Evolutionary conservation across 2,329 filamentous ascomycete species (phyloP).

Genomic region (Westerdykella sp.): DNA sequence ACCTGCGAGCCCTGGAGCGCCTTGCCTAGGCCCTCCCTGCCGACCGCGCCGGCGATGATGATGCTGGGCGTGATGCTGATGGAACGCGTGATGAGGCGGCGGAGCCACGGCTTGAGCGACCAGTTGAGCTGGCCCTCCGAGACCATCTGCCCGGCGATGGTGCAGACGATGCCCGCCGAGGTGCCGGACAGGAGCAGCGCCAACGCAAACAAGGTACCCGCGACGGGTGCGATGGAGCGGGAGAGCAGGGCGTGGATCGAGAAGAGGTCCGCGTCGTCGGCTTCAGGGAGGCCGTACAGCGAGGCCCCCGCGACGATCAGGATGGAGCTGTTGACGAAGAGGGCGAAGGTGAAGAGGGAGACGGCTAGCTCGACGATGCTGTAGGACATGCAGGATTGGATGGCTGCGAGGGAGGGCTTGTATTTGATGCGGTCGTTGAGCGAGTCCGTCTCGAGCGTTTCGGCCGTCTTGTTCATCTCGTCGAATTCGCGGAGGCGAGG

Average conservation of each 20-base stretch:
- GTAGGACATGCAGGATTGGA: constrained; percentile 66
- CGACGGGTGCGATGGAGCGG: constrained; percentile 61
- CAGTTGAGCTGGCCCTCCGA: constrained; percentile 75
- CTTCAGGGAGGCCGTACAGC: constrained; percentile 55
- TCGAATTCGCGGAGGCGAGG: constrained; percentile 41
- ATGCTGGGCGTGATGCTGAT: constrained; percentile 79
- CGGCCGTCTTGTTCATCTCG: constrained; percentile 7
- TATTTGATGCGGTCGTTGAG: constrained; percentile 50
- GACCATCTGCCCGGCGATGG: constrained; percentile 85
- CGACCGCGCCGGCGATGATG: constrained; percentile 74
- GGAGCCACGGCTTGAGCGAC: constrained; percentile 69
- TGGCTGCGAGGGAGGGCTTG: constrained; percentile 64
- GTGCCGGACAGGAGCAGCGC: constrained; percentile 74
- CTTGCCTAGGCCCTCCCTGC: constrained; percentile 60
- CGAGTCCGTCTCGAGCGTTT: constrained; percentile 14
- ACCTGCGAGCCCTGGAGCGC: constrained; percentile 75
- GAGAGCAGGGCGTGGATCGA: constrained; percentile 71
- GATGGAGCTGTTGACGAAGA: constrained; percentile 80
- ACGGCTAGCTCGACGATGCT: constrained; percentile 64
- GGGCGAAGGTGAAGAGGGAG: constrained; percentile 73
- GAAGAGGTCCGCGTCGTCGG: constrained; percentile 69
- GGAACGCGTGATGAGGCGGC: constrained; percentile 67
- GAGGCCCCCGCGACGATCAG: constrained; percentile 75
- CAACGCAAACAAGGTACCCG: constrained; percentile 77
- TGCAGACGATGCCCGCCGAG: constrained; percentile 80